These are phyloP conservation scores for Arthrinium phaeospermum DNA, from an alignment of 2,329 filamentous ascomycete species.

Conservation along the genomic window DNA sequence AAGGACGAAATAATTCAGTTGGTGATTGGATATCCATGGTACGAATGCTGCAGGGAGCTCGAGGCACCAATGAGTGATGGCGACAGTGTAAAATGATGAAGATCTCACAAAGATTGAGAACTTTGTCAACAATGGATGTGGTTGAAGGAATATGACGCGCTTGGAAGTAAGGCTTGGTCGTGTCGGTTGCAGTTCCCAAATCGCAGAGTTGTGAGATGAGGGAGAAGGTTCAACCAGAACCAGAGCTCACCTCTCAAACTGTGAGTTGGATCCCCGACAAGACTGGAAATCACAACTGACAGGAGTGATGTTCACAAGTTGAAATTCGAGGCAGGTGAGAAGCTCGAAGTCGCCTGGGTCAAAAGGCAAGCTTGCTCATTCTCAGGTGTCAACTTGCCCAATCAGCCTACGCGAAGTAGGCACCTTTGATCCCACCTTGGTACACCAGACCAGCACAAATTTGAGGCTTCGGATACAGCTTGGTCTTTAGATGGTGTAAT, in stretches of 20 bases:
- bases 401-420: not conserved
- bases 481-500: not conserved
- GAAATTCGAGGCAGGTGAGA: not conserved
- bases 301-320: not conserved
- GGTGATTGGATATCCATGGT: not conserved
- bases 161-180: not conserved
- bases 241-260: not conserved
- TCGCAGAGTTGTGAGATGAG: not conserved
- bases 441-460: not conserved
- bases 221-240: not conserved
- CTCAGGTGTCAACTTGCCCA: constrained; percentile 1
- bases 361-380: not conserved
- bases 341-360: not conserved
- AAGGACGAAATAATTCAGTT: not conserved
- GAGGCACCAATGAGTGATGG: not conserved
- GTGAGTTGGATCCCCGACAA: not conserved
- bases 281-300: not conserved
- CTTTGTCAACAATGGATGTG: not conserved
- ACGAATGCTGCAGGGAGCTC: not conserved
- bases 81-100: not conserved
- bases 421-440: not conserved
- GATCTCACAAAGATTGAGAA: not conserved
- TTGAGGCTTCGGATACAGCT: not conserved
- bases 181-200: not conserved
- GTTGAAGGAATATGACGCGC: not conserved